A percentile compares a stretch with the other conserved stretches of the same genome.
Conservation (phyloP, 2,329 filamentous ascomycete genomes). For the Diaporthe ampelina region DNA sequence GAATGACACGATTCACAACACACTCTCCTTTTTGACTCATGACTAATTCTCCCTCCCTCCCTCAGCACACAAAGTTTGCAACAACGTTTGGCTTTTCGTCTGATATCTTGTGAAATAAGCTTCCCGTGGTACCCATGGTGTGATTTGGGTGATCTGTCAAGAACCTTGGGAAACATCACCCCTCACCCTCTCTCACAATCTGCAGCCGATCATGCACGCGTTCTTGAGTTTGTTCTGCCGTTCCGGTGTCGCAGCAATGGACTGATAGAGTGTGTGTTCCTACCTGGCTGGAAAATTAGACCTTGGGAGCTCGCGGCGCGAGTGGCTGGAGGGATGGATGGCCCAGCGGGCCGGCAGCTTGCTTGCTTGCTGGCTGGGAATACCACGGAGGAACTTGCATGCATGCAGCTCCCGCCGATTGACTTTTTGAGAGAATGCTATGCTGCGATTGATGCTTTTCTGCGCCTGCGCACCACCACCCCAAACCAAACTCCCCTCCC, state of each 20-base stretch:
- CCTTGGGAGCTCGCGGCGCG: neutral
- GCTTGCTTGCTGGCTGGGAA: neutral
- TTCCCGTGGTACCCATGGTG: slow-evolving; percentile 1
- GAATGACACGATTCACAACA: slow-evolving; percentile 19
- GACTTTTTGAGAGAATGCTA: neutral
- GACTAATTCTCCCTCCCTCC: neutral
- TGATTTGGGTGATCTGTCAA: slow-evolving; percentile 5
- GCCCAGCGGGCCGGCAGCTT: no score
- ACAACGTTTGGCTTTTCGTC: neutral
- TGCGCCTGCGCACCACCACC: neutral
- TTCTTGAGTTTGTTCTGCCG: neutral
- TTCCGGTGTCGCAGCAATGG: no score
- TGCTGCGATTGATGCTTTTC: slow-evolving; percentile 7
- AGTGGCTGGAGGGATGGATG: neutral
- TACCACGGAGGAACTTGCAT: neutral
- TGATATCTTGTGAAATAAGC: slow-evolving; percentile 3
- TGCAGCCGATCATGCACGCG: slow-evolving; percentile 10
- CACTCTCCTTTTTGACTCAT: neutral
- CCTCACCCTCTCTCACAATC: neutral
- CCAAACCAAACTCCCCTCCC: no score
- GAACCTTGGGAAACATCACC: neutral
- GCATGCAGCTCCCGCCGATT: neutral
- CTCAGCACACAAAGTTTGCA: neutral
- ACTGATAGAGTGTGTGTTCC: no score
- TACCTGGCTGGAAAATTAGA: neutral